phyloP scores from a whole-genome alignment of 345 rosid species.

The Bruguiera gymnorhiza region DNA sequence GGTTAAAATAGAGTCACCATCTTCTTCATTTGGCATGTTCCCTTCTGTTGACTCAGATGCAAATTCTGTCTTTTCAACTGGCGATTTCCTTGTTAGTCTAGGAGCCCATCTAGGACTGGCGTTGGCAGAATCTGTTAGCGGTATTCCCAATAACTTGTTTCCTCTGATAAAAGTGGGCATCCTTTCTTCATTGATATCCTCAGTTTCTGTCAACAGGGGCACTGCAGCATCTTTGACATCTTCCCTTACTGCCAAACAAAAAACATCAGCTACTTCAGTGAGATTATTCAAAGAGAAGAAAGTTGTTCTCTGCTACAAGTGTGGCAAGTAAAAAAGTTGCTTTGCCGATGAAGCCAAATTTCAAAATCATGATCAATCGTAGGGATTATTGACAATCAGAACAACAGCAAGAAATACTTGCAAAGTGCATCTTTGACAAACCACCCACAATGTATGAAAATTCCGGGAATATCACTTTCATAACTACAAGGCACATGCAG shows the following conservation, averaged over 20 bases:
- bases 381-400: too few relatives aligned
- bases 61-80: slow-evolving; percentile 49
- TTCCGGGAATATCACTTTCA: too few relatives aligned
- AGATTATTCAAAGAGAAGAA: background rate
- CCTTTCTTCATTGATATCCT: slow-evolving; percentile 39
- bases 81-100: slow-evolving; percentile 42
- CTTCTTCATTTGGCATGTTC: slow-evolving; percentile 35
- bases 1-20: slow-evolving; percentile 51
- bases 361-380: too few relatives aligned
- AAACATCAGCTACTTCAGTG: background rate
- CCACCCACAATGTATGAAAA: background rate
- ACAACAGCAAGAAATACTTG: too few relatives aligned
- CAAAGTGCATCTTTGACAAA: too few relatives aligned
- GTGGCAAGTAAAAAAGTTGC: too few relatives aligned
- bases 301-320: too few relatives aligned
- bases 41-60: slow-evolving; percentile 39
- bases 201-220: slow-evolving; percentile 44
- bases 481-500: background rate
- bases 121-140: slow-evolving; percentile 64
- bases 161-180: slow-evolving; percentile 50
- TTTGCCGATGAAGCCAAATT: too few relatives aligned
- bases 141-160: slow-evolving; percentile 71
- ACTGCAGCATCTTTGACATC: slow-evolving; percentile 35
- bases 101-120: slow-evolving; percentile 57
- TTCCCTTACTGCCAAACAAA: slow-evolving; percentile 32